A percentile compares a stretch with the other conserved stretches of the same genome.
Evolutionary conservation across 148 eudicot genomes (phyloP).

Genomic region (Linanthus parryae): DNA sequence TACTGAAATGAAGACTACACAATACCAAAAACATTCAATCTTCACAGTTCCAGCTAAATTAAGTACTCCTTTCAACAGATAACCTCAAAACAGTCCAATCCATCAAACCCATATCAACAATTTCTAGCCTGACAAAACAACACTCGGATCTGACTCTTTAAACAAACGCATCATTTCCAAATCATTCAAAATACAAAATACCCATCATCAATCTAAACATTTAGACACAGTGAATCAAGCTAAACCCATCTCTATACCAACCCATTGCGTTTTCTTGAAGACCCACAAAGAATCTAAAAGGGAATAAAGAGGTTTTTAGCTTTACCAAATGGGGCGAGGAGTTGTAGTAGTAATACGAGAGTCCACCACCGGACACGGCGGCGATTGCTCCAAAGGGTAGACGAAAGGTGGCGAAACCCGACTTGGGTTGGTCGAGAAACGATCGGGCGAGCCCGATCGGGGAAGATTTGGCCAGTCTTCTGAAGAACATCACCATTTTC

Average conservation of each 20-base stretch:
- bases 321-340: slow-evolving; percentile 67
- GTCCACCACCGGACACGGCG: slow-evolving; percentile 74
- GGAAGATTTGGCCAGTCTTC: slow-evolving; percentile 50
- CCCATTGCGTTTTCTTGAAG: not conserved
- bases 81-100: no score
- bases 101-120: no score
- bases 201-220: not conserved
- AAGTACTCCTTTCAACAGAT: no score
- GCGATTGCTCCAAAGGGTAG: slow-evolving; percentile 59
- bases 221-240: not conserved
- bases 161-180: not conserved
- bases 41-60: no score
- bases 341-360: slow-evolving; percentile 43
- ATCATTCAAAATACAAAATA: not conserved
- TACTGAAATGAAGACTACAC: no score
- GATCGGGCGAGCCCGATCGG: slow-evolving; percentile 42
- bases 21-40: no score
- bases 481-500: slow-evolving; percentile 59
- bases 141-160: not conserved
- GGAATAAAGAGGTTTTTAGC: not conserved
- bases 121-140: no score
- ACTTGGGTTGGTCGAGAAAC: slow-evolving; percentile 26
- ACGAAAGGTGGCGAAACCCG: slow-evolving; percentile 23
- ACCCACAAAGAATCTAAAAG: slow-evolving; percentile 10
- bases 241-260: not conserved